Percentiles rank a stretch among this genome's conserved stretches.
Conservation (phyloP, 192 early-diverging fungal genomes). For the Entophlyctis luteolus region DNA sequence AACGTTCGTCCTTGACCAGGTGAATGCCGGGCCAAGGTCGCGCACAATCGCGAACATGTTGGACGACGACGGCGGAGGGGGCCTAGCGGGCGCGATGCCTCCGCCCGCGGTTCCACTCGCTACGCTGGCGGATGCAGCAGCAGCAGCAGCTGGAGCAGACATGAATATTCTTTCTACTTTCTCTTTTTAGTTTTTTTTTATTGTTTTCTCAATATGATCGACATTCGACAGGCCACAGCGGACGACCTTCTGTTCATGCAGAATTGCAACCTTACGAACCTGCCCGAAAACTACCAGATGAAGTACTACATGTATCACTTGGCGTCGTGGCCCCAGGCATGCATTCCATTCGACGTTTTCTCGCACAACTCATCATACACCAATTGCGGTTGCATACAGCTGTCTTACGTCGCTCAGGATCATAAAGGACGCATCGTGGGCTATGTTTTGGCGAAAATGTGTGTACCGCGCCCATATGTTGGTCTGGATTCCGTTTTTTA, state of each 20-base stretch:
- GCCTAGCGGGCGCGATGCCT: not conserved
- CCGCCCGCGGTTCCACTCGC: not conserved
- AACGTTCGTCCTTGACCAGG: too few relatives aligned
- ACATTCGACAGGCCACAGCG: constrained; percentile 71
- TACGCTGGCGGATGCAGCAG: not conserved
- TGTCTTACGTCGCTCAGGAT: constrained; percentile 93
- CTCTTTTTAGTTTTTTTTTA: too few relatives aligned
- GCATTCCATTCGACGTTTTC: constrained; percentile 78
- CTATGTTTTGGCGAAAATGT: constrained; percentile 98
- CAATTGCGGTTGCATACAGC: constrained; percentile 13
- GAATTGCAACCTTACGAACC: constrained; percentile 92
- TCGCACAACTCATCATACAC: constrained; percentile 14
- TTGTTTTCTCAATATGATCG: constrained; percentile 63
- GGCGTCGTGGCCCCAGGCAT: constrained; percentile 55
- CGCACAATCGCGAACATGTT: not conserved
- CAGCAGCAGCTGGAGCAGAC: not conserved
- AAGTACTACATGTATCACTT: constrained; percentile 84
- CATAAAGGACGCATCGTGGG: constrained; percentile 88
- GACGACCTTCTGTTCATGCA: constrained; percentile 92
- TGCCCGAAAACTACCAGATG: constrained; percentile 99
- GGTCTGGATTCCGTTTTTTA: too few relatives aligned
- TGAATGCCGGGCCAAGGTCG: not conserved
- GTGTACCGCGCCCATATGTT: constrained; percentile 25
- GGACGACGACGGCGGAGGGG: not conserved
- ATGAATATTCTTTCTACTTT: not conserved